phyloP scores from a whole-genome alignment of 768 basidiomycete species.

The Phylloporus rhodoxanthus region DNA sequence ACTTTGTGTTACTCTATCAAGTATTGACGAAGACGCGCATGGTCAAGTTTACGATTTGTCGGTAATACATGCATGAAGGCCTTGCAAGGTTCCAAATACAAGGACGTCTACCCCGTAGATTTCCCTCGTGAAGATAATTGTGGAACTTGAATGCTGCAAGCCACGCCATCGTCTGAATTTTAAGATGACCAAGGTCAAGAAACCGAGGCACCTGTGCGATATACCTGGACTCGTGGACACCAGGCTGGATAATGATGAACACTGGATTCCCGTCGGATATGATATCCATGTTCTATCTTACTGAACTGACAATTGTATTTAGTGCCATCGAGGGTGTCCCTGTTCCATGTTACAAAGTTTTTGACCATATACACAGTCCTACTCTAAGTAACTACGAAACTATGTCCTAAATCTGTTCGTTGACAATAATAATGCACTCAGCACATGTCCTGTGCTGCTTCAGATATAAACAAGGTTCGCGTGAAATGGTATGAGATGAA shows the following conservation, averaged over 20 bases:
- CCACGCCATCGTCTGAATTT: conserved; percentile 16
- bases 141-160: conserved; percentile 1
- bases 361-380: neutral
- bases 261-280: neutral
- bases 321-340: too few relatives aligned
- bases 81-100: conserved; percentile 18
- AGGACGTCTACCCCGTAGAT: conserved; percentile 9
- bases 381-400: neutral
- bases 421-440: conserved; percentile 5
- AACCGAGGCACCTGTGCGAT: neutral
- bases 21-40: conserved; percentile 33
- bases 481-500: conserved; percentile 6
- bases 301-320: neutral
- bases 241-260: conserved; percentile 4
- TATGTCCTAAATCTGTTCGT: neutral
- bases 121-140: conserved; percentile 13
- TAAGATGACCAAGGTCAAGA: conserved; percentile 19
- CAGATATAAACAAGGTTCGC: neutral
- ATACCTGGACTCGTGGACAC: conserved; percentile 2
- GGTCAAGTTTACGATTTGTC: conserved; percentile 34
- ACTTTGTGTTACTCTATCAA: conserved; percentile 42
- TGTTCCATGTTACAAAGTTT: neutral
- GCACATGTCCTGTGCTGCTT: conserved; percentile 2
- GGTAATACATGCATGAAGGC: conserved; percentile 35
- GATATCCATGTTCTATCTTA: conserved; percentile 3